Base-by-base conservation (phyloP, 2,329 filamentous ascomycete species). In the Talaromyces islandicus region DNA sequence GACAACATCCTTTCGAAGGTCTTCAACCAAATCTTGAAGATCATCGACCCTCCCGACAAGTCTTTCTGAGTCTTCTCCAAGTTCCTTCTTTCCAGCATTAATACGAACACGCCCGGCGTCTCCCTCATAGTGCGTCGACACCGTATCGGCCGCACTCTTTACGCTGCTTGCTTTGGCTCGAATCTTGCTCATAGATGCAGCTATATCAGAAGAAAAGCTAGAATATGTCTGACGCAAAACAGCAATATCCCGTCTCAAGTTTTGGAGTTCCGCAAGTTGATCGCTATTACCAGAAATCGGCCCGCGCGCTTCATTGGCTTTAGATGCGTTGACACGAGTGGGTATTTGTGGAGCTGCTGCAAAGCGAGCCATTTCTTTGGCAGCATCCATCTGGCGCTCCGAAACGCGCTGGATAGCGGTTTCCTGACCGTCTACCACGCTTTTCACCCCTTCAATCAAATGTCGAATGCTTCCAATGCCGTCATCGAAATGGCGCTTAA, bases 1-100 rank as follows among this genome's bases (percentile, higher is more conserved):
- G 53, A 99, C 94, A 52, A 99, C 94, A 70, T 99, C 94, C 78
- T 99, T 97, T 63, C 94, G 91, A 50, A 99, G 83, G 71, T 99
- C 94, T 75, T 99, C 94, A 21, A 99, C 91, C 58, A 94, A 81
- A 73, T 99, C 94, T 76, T 97, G 94, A n/a, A 99, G 83, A 70
- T 97, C 93, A 71, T 99, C 94, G 11, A 99, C 94, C 70, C 91
- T 89, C 66, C 86, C 88, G 65, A 99, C 92, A 60, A 99, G 87
- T 64, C 87, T 88, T 73, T 97, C 93, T 0, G 91, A 96, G 71
- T 97, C 93, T 27, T 88, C 82, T 56, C 88, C 90, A 62, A 99
- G 85, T 61, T 88, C 85, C 76, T 96, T 96, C 73, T 96, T 95
- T 54, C 93, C 93, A 38, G 82, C 84, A 65, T 89, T 88, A 65